Base-by-base conservation (phyloP, 305 asterid genomes). In the Fraxinus ornus region DNA sequence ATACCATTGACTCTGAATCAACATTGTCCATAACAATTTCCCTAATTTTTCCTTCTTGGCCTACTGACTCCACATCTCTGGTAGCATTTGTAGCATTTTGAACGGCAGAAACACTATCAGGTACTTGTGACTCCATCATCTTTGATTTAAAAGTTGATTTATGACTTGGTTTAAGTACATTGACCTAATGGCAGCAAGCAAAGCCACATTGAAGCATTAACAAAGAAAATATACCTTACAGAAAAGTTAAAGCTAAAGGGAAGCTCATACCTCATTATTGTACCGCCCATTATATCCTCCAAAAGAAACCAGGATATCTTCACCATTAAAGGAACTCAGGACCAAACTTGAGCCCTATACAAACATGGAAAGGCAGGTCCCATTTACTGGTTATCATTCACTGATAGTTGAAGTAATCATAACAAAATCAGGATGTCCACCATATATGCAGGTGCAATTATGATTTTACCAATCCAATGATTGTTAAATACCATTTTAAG, bases 271-370 rank as follows among this genome's bases (percentile, higher is more conserved):
- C 98, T 96, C 99, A 87, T 96, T 96, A 92, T 85, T 96, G 92
- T 94, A 96, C 85, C 90, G 93, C 87, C 99, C 99, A 83, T 96
- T 96, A 84, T 96, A 96, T 87, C 99, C 99, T 79, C 98, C 99
- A 89, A 94, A 96, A 39, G 97, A 90, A 82, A 96, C 98, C 81
- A 96, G 91, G 88, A 94, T 86, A 84, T 94, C 99, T 88, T 96
- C 98, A 73, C 97, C 95, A 39, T 85, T 88, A 68, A 80, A 91
- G 52, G 98, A 91, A 77, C 98, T 91, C 85, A 94, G 87, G 81
- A 93, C 95, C 91, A 96, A 88, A 88, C 98, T 94, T 87, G 90
- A 89, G 72, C 99, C 98, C 99, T 96, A 62, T 62, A 88, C 76
- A 86, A 84, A 83, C 80, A 35, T 26, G 78, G 86, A 70, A 68